Evolutionary conservation across 2,329 filamentous ascomycete species (phyloP).

Genomic region (Aspergillus melleus): DNA sequence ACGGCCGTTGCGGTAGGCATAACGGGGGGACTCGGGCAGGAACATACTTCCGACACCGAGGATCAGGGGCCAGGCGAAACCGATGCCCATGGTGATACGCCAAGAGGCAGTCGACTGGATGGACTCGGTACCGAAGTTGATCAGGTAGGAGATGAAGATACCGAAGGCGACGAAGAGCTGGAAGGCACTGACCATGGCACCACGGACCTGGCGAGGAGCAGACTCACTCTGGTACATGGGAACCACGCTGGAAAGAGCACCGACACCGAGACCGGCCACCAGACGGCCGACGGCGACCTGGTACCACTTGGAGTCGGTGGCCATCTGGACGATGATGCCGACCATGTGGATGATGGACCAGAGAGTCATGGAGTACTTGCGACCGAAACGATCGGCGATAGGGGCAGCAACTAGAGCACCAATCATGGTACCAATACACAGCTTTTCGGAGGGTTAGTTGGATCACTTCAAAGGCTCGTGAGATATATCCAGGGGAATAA

Average conservation of each 20-base stretch:
- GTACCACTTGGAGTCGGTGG: constrained; percentile 42
- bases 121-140: constrained; percentile 49
- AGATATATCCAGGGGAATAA: background rate
- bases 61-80: constrained; percentile 58
- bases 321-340: constrained; percentile 50
- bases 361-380: constrained; percentile 46
- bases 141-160: constrained; percentile 50
- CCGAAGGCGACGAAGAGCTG: constrained; percentile 53
- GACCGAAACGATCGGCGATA: constrained; percentile 46
- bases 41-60: constrained; percentile 57
- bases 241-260: constrained; percentile 48
- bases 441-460: constrained; percentile 27
- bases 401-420: constrained; percentile 45
- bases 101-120: constrained; percentile 47
- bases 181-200: constrained; percentile 51
- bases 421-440: constrained; percentile 47
- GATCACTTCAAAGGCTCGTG: background rate
- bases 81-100: constrained; percentile 57
- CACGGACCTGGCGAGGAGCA: constrained; percentile 48
- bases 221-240: constrained; percentile 52
- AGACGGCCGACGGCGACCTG: constrained; percentile 49
- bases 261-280: constrained; percentile 50
- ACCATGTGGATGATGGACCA: constrained; percentile 48
- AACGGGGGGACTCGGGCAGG: constrained; percentile 60
- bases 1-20: constrained; percentile 56